Percentiles rank a stretch among this genome's conserved stretches.
Conservation (phyloP, 139 green algal genomes). For the Chlorella vulgaris region DNA sequence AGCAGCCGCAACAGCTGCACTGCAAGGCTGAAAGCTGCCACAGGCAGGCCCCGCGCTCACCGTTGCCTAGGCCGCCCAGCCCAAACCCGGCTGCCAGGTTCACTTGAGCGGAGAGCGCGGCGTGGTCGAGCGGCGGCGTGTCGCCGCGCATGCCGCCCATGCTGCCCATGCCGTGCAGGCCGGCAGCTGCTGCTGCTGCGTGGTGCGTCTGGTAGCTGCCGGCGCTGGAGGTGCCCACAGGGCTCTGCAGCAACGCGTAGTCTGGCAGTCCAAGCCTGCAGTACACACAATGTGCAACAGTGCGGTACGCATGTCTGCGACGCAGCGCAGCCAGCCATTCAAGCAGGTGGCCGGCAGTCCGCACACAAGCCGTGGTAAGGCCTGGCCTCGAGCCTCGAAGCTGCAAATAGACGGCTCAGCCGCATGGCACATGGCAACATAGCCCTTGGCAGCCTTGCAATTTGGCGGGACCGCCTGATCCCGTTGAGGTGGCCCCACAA, state of each 20-base stretch:
- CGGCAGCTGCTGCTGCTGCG: conserved; percentile 12
- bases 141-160: conserved; percentile 31
- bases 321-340: neutral
- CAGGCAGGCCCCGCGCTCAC: neutral
- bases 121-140: conserved; percentile 21
- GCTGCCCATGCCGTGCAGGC: conserved; percentile 19
- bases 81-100: conserved; percentile 31
- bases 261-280: conserved; percentile 37
- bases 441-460: neutral
- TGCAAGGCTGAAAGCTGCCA: neutral
- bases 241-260: conserved; percentile 27
- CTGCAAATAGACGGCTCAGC: no score
- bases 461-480: no score
- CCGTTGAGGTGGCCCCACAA: no score
- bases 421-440: no score
- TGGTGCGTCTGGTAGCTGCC: neutral
- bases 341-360: no score
- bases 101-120: conserved; percentile 20
- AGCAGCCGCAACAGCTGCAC: no score
- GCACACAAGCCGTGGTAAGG: neutral
- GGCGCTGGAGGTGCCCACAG: conserved; percentile 29
- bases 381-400: no score
- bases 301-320: no score
- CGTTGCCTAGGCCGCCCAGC: conserved; percentile 32
- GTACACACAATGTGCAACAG: no score